A percentile compares a stretch with the other conserved stretches of the same genome.
Evolutionary conservation across 2,329 filamentous ascomycete species (phyloP).

Genomic region (Chalara sp.): DNA sequence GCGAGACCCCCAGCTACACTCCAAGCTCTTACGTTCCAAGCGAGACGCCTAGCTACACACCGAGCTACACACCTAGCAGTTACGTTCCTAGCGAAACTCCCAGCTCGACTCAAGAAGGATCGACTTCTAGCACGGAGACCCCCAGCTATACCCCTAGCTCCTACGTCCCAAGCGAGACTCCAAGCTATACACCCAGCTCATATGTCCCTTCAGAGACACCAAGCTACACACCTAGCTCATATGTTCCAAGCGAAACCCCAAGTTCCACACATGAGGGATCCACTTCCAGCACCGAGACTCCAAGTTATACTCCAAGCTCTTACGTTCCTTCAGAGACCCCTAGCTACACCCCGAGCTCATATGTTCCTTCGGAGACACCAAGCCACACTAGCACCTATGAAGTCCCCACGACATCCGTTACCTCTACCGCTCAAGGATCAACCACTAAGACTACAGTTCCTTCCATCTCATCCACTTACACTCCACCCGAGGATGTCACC

Average conservation of each 20-base stretch:
- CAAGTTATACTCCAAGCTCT: no score
- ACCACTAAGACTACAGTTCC: constrained; percentile 2
- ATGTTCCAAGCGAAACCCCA: not conserved
- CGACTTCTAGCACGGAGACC: not conserved
- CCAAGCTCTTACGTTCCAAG: not conserved
- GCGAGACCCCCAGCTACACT: not conserved
- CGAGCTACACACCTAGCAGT: not conserved
- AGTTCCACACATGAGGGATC: not conserved
- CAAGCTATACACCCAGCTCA: not conserved
- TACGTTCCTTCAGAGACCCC: no score
- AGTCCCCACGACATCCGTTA: not conserved
- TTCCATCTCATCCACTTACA: constrained; percentile 29
- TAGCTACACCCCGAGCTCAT: not conserved
- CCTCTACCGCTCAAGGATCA: not conserved
- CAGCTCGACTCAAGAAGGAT: not conserved
- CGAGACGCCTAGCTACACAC: not conserved
- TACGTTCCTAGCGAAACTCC: not conserved
- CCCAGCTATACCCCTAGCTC: not conserved
- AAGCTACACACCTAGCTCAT: not conserved
- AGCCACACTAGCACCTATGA: not conserved
- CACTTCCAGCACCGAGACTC: not conserved
- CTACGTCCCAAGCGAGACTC: not conserved
- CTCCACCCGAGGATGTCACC: constrained; percentile 18
- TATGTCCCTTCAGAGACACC: not conserved
- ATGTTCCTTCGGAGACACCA: not conserved